Evolutionary conservation across 1,139 yeast genomes (phyloP).

Genomic region (Fermentozyma sake): DNA sequence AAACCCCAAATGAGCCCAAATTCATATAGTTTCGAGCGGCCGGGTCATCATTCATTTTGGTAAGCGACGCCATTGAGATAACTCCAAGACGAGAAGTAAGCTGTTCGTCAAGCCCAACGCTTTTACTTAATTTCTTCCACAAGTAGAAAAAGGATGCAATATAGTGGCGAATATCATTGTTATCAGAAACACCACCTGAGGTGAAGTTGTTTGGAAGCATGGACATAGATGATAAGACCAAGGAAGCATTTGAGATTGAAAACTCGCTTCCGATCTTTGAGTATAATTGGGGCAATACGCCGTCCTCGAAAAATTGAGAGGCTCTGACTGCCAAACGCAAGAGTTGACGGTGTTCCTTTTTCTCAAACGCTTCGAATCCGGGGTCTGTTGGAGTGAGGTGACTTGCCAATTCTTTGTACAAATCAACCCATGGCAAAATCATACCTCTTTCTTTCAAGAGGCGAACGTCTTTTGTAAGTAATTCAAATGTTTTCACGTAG

Average conservation of each 20-base stretch:
- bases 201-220: constrained; percentile 44
- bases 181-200: constrained; percentile 18
- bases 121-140: constrained; percentile 62
- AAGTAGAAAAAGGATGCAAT: constrained; percentile 66
- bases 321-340: constrained; percentile 46
- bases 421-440: constrained; percentile 48
- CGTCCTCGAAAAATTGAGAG: constrained; percentile 37
- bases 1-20: constrained; percentile 51
- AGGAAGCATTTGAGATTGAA: constrained; percentile 55
- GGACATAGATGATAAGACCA: constrained; percentile 54
- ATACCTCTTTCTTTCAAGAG: constrained; percentile 36
- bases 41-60: constrained; percentile 22
- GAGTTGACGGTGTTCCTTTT: constrained; percentile 40
- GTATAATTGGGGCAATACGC: constrained; percentile 34
- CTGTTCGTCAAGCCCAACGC: constrained; percentile 61
- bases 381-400: constrained; percentile 33
- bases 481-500: constrained; percentile 62
- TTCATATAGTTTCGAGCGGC: constrained; percentile 9
- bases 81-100: constrained; percentile 64
- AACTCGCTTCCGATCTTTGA: constrained; percentile 43
- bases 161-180: constrained; percentile 48
- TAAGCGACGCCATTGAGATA: constrained; percentile 49
- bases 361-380: constrained; percentile 29
- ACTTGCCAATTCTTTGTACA: constrained; percentile 35
- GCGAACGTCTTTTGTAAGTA: constrained; percentile 47